Conservation (phyloP, 2,329 filamentous ascomycete genomes). For the Raffaelea albimanens region DNA sequence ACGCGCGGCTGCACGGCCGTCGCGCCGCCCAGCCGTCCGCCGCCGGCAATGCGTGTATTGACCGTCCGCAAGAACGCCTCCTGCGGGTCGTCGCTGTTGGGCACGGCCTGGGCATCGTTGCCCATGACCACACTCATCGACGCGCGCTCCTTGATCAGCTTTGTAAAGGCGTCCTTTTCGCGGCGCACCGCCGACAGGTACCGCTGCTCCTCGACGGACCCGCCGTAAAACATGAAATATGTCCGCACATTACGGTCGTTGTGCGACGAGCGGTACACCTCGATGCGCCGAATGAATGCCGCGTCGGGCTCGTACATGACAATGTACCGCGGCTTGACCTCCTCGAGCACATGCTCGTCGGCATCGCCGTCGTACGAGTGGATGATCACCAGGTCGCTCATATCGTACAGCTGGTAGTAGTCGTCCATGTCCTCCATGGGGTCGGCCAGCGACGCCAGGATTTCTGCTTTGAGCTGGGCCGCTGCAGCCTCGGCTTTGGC, state of each 20-base stretch:
- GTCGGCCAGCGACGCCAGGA: slow-evolving; percentile 51
- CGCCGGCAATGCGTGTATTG: slow-evolving; percentile 93
- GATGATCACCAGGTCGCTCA: slow-evolving; percentile 78
- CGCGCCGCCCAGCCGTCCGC: slow-evolving; percentile 64
- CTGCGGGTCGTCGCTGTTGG: slow-evolving; percentile 67
- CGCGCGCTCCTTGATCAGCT: slow-evolving; percentile 86
- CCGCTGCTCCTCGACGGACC: slow-evolving; percentile 89
- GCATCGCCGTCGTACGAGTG: slow-evolving; percentile 94
- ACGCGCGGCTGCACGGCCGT: slow-evolving; percentile 83
- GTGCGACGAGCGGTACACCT: slow-evolving; percentile 93
- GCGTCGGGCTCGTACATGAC: slow-evolving; percentile 98
- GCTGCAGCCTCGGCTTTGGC: slow-evolving; percentile 9
- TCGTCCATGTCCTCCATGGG: slow-evolving; percentile 86
- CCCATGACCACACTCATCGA: slow-evolving; percentile 86
- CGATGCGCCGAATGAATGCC: slow-evolving; percentile 85
- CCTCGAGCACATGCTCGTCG: slow-evolving; percentile 93
- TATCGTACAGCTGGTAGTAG: slow-evolving; percentile 84
- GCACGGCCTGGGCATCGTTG: slow-evolving; percentile 39
- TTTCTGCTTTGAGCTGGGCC: slow-evolving; percentile 58
- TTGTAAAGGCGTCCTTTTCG: slow-evolving; percentile 94
- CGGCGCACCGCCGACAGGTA: slow-evolving; percentile 84
- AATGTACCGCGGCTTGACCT: slow-evolving; percentile 85
- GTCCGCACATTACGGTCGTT: slow-evolving; percentile 80
- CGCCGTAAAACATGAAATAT: slow-evolving; percentile 94
- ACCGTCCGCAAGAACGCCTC: slow-evolving; percentile 89